Percentiles rank a stretch among this genome's conserved stretches.
These are phyloP conservation scores for Candida ortonii DNA, from an alignment of 805 yeast genomes.

Conservation along the genomic window DNA sequence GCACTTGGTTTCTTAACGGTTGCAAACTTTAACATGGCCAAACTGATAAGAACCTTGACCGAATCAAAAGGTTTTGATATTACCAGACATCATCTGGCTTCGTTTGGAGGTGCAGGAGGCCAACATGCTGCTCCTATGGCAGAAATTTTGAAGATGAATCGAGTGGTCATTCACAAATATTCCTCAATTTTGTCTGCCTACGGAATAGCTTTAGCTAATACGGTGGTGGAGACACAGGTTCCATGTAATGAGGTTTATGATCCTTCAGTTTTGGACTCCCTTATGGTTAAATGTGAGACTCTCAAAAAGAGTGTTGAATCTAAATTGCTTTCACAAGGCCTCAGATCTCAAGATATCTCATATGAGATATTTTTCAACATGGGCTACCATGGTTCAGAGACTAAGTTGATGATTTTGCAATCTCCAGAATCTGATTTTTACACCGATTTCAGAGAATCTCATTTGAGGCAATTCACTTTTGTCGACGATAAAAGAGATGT, in stretches of 20 bases:
- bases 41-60: slow-evolving; percentile 74
- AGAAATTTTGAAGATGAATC: slow-evolving; percentile 55
- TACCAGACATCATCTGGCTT: slow-evolving; percentile 60
- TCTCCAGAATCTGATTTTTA: slow-evolving; percentile 32
- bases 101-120: slow-evolving; percentile 90
- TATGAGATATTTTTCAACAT: slow-evolving; percentile 53
- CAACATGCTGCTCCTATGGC: slow-evolving; percentile 79
- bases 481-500: slow-evolving; percentile 50
- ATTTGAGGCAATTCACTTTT: slow-evolving; percentile 67
- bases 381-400: slow-evolving; percentile 78
- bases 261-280: slow-evolving; percentile 9
- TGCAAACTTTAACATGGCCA: slow-evolving; percentile 79
- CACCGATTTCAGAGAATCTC: slow-evolving; percentile 46
- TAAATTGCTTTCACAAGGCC: slow-evolving; percentile 33
- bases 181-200: slow-evolving; percentile 39
- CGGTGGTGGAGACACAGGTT: slow-evolving; percentile 31
- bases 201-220: slow-evolving; percentile 67
- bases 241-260: slow-evolving; percentile 21
- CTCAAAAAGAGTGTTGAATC: slow-evolving; percentile 13
- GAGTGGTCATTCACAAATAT: slow-evolving; percentile 67
- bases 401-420: slow-evolving; percentile 59
- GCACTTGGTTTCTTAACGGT: slow-evolving; percentile 77
- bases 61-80: slow-evolving; percentile 73
- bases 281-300: slow-evolving; percentile 15
- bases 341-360: slow-evolving; percentile 7